A percentile compares a stretch with the other conserved stretches of the same genome.
phyloP scores from a whole-genome alignment of 2,329 filamentous ascomycete genomes.

The Colletotrichum euphorbiae region DNA sequence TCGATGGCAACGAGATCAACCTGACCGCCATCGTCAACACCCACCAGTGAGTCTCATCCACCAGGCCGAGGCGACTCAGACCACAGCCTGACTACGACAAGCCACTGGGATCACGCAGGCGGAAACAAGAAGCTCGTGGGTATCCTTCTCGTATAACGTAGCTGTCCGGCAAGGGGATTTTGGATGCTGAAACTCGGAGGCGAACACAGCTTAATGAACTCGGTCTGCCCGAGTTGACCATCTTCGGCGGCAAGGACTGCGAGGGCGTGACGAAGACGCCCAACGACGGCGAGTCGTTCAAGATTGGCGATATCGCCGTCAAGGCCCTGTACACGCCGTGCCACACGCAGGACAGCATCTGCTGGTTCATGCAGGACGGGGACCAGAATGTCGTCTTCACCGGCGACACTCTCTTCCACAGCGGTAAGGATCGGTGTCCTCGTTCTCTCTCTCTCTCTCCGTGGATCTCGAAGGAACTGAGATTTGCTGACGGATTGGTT shows the following conservation, averaged over 20 bases:
- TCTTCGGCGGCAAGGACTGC: constrained; percentile 92
- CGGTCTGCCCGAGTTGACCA: constrained; percentile 71
- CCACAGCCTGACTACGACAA: constrained; percentile 49
- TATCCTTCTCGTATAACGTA: too few relatives aligned
- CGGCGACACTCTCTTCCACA: constrained; percentile 95
- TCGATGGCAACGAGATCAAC: constrained; percentile 78
- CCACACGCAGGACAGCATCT: constrained; percentile 98
- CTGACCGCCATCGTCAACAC: constrained; percentile 94
- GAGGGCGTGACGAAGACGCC: constrained; percentile 83
- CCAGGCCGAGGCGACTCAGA: neutral
- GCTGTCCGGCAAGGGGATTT: too few relatives aligned
- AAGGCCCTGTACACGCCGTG: constrained; percentile 95
- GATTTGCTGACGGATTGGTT: neutral
- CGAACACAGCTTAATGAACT: constrained; percentile 53
- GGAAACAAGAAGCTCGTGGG: constrained; percentile 86
- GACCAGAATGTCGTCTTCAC: constrained; percentile 86
- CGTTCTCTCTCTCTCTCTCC: neutral
- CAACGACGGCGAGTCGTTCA: constrained; percentile 79
- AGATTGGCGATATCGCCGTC: constrained; percentile 84
- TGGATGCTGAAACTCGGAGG: too few relatives aligned
- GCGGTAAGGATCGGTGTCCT: constrained; percentile 64
- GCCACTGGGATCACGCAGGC: constrained; percentile 94
- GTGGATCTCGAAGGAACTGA: neutral
- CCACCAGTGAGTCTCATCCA: constrained; percentile 80
- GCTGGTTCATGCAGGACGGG: constrained; percentile 89